phyloP scores from a whole-genome alignment of 1,284 basidiomycete genomes.

The Melanopsichium pennsylvanicum region DNA sequence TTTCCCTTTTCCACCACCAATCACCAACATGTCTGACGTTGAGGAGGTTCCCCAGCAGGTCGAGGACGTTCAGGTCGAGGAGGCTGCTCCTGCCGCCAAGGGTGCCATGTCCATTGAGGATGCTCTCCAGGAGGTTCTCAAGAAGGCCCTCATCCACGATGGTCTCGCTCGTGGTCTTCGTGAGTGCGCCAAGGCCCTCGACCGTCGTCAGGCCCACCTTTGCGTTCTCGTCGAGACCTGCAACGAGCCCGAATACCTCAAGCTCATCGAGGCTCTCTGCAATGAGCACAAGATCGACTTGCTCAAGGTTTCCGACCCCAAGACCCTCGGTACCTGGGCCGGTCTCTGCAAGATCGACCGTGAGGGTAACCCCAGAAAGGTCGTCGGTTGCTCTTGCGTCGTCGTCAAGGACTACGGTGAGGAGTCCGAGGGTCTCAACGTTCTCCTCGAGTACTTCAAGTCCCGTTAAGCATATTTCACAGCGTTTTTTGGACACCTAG shows the following conservation, averaged over 20 bases:
- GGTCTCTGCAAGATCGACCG: slow-evolving; percentile 95
- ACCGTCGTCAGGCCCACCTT: slow-evolving; percentile 97
- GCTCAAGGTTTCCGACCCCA: slow-evolving; percentile 96
- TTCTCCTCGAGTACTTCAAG: slow-evolving; percentile 96
- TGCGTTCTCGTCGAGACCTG: slow-evolving; percentile 99
- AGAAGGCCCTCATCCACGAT: slow-evolving; percentile 96
- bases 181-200: slow-evolving; percentile 96
- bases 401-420: slow-evolving; percentile 98
- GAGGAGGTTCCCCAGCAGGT: slow-evolving; percentile 66
- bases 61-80: slow-evolving; percentile 75
- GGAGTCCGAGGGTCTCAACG: slow-evolving; percentile 94
- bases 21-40: slow-evolving; percentile 63
- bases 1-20: slow-evolving; percentile 15
- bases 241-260: slow-evolving; percentile 99
- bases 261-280: slow-evolving; percentile 99
- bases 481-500: neutral
- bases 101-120: slow-evolving; percentile 97
- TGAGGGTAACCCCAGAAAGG: slow-evolving; percentile 97
- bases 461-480: slow-evolving; percentile 70
- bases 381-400: slow-evolving; percentile 78
- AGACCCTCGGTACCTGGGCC: slow-evolving; percentile 93
- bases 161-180: slow-evolving; percentile 97
- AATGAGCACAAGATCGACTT: slow-evolving; percentile 99
- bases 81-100: slow-evolving; percentile 73
- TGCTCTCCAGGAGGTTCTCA: slow-evolving; percentile 92